Evolutionary conservation across 2,329 filamentous ascomycete genomes (phyloP).

Genomic region (Diplocarpon mali): DNA sequence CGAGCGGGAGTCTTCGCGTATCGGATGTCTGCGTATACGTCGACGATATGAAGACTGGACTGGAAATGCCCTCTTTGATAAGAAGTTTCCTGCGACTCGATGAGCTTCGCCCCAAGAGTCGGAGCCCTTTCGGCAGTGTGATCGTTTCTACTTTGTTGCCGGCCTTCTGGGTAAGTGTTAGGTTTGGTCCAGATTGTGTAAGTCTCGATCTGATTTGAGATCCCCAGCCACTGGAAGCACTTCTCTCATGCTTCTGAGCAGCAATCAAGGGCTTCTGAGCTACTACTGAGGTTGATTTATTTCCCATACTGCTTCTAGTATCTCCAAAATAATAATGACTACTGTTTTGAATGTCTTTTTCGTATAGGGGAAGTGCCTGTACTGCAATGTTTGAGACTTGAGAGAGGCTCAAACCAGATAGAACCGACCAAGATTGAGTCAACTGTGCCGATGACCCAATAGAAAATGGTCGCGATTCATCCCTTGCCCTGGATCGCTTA

Average conservation of each 20-base stretch:
- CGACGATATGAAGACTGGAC: neutral
- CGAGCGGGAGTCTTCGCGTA: neutral
- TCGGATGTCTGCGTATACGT: neutral
- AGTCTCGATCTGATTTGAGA: neutral
- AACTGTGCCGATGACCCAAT: neutral
- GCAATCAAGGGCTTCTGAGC: too few relatives aligned
- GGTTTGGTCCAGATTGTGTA: neutral
- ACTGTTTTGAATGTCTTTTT: slow-evolving; percentile 5
- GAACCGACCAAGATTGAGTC: slow-evolving; percentile 9
- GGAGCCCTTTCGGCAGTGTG: neutral
- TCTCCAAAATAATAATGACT: slow-evolving; percentile 35
- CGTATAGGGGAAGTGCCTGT: slow-evolving; percentile 4
- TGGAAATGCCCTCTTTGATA: neutral
- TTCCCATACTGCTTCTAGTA: neutral
- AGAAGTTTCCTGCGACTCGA: neutral
- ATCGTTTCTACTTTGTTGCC: neutral
- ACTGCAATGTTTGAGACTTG: slow-evolving; percentile 9
- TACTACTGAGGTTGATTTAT: too few relatives aligned
- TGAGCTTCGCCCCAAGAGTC: neutral
- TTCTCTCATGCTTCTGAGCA: neutral
- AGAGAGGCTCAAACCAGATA: slow-evolving; percentile 9
- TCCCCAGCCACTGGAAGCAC: neutral
- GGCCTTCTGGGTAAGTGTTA: neutral
- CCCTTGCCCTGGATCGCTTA: slow-evolving; percentile 29
- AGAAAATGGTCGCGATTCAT: slow-evolving; percentile 1